Evolutionary conservation across 352 stramenopile species (phyloP).

Genomic region (Phytophthora syringae): DNA sequence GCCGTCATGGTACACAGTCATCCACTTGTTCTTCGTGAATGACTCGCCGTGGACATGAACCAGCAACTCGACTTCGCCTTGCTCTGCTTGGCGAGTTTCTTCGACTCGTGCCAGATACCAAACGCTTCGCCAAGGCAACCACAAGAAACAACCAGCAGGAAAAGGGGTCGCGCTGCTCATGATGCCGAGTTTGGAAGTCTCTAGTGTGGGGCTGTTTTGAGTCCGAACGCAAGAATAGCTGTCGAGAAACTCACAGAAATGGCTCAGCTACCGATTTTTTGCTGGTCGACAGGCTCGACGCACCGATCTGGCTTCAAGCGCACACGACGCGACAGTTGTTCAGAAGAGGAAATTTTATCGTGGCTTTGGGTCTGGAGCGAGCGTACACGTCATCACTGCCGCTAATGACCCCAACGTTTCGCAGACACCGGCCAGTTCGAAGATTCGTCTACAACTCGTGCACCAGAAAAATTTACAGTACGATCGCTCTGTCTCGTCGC

Average conservation of each 20-base stretch:
- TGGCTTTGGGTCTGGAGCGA: neutral
- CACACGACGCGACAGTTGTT: no score
- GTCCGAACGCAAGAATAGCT: neutral
- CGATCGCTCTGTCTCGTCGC: conserved; percentile 21
- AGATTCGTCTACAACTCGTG: conserved; percentile 14
- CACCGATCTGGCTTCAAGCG: no score
- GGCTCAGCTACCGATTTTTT: neutral
- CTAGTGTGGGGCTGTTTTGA: neutral
- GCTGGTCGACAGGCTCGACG: no score
- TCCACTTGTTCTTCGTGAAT: conserved; percentile 56
- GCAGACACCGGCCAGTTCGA: conserved; percentile 5
- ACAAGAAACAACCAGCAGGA: conserved; percentile 34
- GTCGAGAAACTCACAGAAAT: neutral
- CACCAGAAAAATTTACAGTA: conserved; percentile 1
- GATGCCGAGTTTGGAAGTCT: neutral
- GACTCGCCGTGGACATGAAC: conserved; percentile 57
- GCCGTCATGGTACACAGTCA: conserved; percentile 25
- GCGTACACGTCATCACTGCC: no score
- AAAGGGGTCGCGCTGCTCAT: conserved; percentile 18
- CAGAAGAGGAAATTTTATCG: no score
- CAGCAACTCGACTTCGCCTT: conserved; percentile 23
- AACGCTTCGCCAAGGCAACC: conserved; percentile 46
- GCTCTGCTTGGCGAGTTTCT: conserved; percentile 13
- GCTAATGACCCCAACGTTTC: no score
- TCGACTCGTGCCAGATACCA: conserved; percentile 62